phyloP scores from a whole-genome alignment of 129 eudicot genomes.

The Erigeron canadensis region DNA sequence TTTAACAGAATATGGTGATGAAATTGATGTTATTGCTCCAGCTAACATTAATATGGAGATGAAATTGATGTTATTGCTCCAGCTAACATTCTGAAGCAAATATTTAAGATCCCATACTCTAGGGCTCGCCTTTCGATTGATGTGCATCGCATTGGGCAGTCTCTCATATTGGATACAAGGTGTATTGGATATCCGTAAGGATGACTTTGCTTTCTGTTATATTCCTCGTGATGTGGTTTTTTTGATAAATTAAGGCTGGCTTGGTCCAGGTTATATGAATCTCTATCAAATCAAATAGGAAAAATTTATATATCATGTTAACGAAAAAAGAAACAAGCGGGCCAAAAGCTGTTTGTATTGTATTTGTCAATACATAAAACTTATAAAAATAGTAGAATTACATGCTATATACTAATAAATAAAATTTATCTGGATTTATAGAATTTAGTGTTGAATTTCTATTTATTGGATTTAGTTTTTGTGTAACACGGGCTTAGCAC shows the following conservation, averaged over 20 bases:
- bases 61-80: conserved; percentile 99
- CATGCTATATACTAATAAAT: too few relatives aligned
- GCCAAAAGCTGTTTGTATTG: too few relatives aligned
- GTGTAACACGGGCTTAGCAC: too few relatives aligned
- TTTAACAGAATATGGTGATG: conserved; percentile 72
- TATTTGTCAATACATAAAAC: too few relatives aligned
- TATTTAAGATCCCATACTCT: conserved; percentile 93
- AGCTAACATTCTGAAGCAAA: conserved; percentile 89
- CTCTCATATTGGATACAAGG: conserved; percentile 84
- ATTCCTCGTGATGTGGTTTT: neutral
- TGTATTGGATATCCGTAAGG: conserved; percentile 27
- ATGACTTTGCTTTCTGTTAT: conserved; percentile 11
- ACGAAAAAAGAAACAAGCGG: neutral
- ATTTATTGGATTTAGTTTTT: too few relatives aligned
- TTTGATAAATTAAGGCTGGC: neutral
- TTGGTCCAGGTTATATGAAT: neutral
- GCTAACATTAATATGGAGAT: too few relatives aligned
- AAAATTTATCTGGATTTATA: too few relatives aligned
- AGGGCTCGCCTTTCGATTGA: conserved; percentile 86
- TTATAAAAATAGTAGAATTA: too few relatives aligned
- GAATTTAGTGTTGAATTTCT: too few relatives aligned
- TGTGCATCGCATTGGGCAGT: conserved; percentile 92
- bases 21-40: too few relatives aligned
- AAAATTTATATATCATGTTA: too few relatives aligned
- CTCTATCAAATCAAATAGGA: neutral